Base-by-base conservation (phyloP, 1,284 basidiomycete species). In the Laetiporus sulphureus region DNA sequence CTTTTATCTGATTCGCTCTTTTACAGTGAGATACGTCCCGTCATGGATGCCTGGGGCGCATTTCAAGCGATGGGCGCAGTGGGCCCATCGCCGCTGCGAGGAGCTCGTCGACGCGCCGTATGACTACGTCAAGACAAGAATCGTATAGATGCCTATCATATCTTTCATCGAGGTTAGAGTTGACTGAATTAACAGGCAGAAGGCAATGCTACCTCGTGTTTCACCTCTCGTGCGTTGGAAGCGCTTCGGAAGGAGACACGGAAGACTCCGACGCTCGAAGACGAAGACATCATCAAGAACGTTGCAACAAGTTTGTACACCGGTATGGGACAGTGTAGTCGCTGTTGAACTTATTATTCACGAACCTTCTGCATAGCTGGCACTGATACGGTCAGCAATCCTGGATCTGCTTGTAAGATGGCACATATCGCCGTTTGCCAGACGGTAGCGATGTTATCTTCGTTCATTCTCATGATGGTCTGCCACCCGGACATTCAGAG, bases 401-500 rank as follows among this genome's bases (percentile, higher is more conserved):
- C n/a, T n/a, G n/a, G n/a, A n/a, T n/a, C 7, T 27, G 25, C 7
- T 27, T 8, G 8, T 27, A 8, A 27, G 8, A 27, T 27, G 8
- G 13, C 25, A 27, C 25, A n/a, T 13, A 27, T 27, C 25, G 7
- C n/a, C n/a, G n/a, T n/a, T n/a, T n/a, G n/a, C 25, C 25, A 27
- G 25, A 27, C 34, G 10, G 22, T 22, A 3, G 40, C 40, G 4
- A 10, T 36, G 7, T n/a, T 16, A 11, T 18, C 33, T 7, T 25
- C 40, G 5, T 36, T 41, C 34, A 10, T 41, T 19, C 45, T 64
- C 36, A 54, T 58, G 10, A 60, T 65, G 60, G 53, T 59, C 0
- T 42, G 50, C 25, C 51, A 55, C 46, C 63, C 60, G 2, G 57
- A 59, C 10, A 47, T 58, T 21, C 60, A 59, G 41, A 34, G 42